Evolutionary conservation across 345 rosid species (phyloP).

Genomic region (Populus pruinosa): DNA sequence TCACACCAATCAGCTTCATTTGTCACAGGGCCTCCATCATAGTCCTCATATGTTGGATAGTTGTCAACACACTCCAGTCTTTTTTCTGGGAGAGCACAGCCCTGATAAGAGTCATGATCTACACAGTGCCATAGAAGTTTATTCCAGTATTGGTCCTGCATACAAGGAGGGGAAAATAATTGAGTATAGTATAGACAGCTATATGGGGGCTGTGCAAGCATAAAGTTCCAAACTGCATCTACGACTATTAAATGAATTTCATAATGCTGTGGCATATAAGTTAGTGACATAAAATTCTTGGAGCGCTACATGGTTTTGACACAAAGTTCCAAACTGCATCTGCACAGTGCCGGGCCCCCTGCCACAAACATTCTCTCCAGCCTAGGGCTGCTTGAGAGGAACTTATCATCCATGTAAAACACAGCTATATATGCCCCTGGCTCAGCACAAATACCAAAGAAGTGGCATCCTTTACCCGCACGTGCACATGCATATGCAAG

Average conservation of each 20-base stretch:
- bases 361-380: too few relatives aligned
- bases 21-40: slow-evolving; percentile 10
- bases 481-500: too few relatives aligned
- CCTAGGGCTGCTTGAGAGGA: too few relatives aligned
- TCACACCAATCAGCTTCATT: background rate
- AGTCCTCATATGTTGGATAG: slow-evolving; percentile 15
- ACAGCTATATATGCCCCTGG: too few relatives aligned
- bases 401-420: too few relatives aligned
- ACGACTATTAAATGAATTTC: background rate
- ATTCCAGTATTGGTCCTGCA: slow-evolving; percentile 22
- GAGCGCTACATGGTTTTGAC: background rate
- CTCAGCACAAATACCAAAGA: too few relatives aligned
- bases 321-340: too few relatives aligned
- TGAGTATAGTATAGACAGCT: too few relatives aligned
- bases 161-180: background rate
- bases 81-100: slow-evolving; percentile 24
- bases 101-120: slow-evolving; percentile 23
- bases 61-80: background rate
- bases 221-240: background rate
- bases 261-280: background rate
- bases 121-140: slow-evolving; percentile 23
- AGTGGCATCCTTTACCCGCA: too few relatives aligned
- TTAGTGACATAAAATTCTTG: background rate
- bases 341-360: too few relatives aligned
- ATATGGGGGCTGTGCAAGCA: background rate